Evolutionary conservation across 306 rosid genomes (phyloP).

Genomic region (Quillaja saponaria): DNA sequence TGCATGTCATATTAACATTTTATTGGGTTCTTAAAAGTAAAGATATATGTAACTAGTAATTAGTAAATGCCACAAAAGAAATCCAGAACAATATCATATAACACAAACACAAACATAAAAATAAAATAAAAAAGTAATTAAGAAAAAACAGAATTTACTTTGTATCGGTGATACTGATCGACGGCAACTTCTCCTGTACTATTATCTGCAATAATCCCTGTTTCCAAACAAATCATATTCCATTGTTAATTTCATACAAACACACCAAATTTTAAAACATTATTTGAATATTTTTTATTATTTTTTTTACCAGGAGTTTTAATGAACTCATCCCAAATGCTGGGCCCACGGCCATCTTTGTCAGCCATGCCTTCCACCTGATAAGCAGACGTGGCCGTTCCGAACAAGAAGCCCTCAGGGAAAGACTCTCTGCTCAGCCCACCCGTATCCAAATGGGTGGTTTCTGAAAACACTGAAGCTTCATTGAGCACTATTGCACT

Average conservation of each 20-base stretch:
- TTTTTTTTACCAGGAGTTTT: conserved; percentile 52
- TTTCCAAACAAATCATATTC: conserved; percentile 10
- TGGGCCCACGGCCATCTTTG: conserved; percentile 89
- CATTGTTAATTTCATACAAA: background rate
- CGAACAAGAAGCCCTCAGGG: conserved; percentile 67
- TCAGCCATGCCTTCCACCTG: conserved; percentile 92
- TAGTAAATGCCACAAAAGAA: background rate
- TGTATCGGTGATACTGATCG: conserved; percentile 89
- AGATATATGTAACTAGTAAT: no score
- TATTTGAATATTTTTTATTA: no score
- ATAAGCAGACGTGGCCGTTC: conserved; percentile 88
- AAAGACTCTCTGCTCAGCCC: conserved; percentile 59
- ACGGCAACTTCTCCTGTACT: conserved; percentile 77
- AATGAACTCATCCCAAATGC: conserved; percentile 86
- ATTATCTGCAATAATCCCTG: conserved; percentile 75
- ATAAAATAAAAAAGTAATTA: no score
- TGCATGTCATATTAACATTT: conserved; percentile 36
- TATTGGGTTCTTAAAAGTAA: background rate
- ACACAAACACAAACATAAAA: no score
- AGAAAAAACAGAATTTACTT: conserved; percentile 36
- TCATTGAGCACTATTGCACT: conserved; percentile 32
- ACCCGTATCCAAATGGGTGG: conserved; percentile 43
- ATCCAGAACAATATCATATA: no score
- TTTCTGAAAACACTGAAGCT: conserved; percentile 21
- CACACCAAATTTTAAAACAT: background rate